Percentiles rank a stretch among this genome's conserved stretches.
phyloP scores from a whole-genome alignment of 192 early-diverging fungal species.

The Entophlyctis luteolus region DNA sequence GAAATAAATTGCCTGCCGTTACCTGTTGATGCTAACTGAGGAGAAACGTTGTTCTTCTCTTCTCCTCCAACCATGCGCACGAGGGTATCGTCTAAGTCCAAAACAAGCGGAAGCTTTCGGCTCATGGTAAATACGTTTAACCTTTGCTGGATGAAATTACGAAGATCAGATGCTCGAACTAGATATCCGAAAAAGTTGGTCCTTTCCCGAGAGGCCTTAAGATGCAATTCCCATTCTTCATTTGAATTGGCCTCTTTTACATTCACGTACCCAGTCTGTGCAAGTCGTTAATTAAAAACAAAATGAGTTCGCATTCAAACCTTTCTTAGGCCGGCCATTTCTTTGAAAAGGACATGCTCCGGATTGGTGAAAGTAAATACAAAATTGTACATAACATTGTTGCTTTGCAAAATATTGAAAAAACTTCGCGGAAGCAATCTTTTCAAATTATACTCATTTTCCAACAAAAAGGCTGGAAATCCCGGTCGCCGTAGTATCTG shows the following conservation, averaged over 20 bases:
- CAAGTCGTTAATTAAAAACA: background rate
- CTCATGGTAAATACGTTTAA: constrained; percentile 42
- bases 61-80: constrained; percentile 65
- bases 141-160: constrained; percentile 52
- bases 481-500: background rate
- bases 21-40: constrained; percentile 31
- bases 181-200: constrained; percentile 63
- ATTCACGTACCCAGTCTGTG: constrained; percentile 48
- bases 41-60: constrained; percentile 58
- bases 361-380: constrained; percentile 62
- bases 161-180: constrained; percentile 53
- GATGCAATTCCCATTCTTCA: constrained; percentile 63
- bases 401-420: constrained; percentile 57
- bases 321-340: constrained; percentile 62
- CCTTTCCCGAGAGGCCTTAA: constrained; percentile 62
- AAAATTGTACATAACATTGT: constrained; percentile 49
- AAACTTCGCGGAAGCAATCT: constrained; percentile 34
- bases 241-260: constrained; percentile 43
- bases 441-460: constrained; percentile 6
- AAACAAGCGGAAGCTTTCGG: constrained; percentile 63
- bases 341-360: constrained; percentile 55
- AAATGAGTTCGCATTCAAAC: constrained; percentile 27
- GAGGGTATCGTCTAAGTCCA: constrained; percentile 76
- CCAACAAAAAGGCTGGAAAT: constrained; percentile 15
- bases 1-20: background rate